Percentiles rank a stretch among this genome's conserved stretches.
Evolutionary conservation across 441 rosid species (phyloP).

Genomic region (Iberis amara): DNA sequence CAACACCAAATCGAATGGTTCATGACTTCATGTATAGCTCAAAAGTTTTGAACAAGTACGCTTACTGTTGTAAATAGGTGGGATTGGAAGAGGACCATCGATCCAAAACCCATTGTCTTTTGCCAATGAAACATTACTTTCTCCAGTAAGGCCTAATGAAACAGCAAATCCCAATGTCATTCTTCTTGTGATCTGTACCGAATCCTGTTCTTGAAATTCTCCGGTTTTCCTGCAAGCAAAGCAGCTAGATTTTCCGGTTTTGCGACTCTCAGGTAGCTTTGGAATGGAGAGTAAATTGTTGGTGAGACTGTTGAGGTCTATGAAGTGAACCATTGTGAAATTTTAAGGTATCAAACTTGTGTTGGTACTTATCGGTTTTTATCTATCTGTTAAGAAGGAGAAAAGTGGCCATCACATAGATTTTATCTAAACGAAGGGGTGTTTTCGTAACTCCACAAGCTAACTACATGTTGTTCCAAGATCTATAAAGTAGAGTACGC

Average conservation of each 20-base stretch:
- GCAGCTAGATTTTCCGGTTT: not conserved
- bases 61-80: conserved; percentile 69
- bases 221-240: conserved; percentile 25
- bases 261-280: not conserved
- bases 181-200: conserved; percentile 50
- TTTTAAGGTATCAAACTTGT: too few species aligned
- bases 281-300: conserved; percentile 9
- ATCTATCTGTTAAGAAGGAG: conserved; percentile 23
- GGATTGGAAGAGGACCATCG: conserved; percentile 55
- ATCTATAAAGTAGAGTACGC: not conserved
- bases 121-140: conserved; percentile 41
- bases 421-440: conserved; percentile 24
- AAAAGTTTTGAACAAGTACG: not conserved
- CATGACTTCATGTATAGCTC: too few species aligned
- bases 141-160: conserved; percentile 40
- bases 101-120: conserved; percentile 71
- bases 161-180: conserved; percentile 47
- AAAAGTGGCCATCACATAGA: conserved; percentile 27
- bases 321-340: conserved; percentile 28
- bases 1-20: conserved; percentile 1
- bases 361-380: not conserved
- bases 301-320: conserved; percentile 28
- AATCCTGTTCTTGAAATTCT: conserved; percentile 33
- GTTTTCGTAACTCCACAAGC: not conserved
- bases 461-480: conserved; percentile 7